Conservation (phyloP, 257 asterid species). For the Forsythia suspensa region DNA sequence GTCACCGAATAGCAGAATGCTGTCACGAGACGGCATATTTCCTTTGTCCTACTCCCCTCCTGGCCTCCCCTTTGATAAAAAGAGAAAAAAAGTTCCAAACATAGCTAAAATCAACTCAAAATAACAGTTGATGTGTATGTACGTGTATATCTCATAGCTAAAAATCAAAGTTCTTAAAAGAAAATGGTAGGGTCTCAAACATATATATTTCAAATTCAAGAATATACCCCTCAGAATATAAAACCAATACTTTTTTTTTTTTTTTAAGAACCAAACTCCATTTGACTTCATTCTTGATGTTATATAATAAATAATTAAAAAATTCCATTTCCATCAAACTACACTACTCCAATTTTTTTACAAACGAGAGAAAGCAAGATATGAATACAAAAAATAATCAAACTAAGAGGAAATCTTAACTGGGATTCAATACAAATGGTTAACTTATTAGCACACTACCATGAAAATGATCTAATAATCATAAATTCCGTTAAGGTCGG, state of each 20-base stretch:
- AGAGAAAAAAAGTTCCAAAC: background rate
- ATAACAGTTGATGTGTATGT: background rate
- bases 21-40: background rate
- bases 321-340: background rate
- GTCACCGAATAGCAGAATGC: background rate
- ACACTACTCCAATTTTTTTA: background rate
- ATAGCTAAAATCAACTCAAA: background rate
- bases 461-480: background rate
- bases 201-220: background rate
- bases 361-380: background rate
- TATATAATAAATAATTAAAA: background rate
- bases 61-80: background rate
- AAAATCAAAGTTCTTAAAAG: background rate
- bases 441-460: background rate
- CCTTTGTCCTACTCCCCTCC: slow-evolving; percentile 2
- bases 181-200: background rate
- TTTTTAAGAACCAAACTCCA: background rate
- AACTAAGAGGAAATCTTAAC: background rate
- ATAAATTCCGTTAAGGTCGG: background rate
- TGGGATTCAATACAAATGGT: background rate
- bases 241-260: background rate
- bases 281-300: background rate
- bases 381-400: background rate
- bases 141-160: background rate
- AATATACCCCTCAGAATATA: background rate